Percentiles rank a stretch among this genome's conserved stretches.
phyloP scores from a whole-genome alignment of 129 eudicot species.

The Chrysanthemum makinoi region DNA sequence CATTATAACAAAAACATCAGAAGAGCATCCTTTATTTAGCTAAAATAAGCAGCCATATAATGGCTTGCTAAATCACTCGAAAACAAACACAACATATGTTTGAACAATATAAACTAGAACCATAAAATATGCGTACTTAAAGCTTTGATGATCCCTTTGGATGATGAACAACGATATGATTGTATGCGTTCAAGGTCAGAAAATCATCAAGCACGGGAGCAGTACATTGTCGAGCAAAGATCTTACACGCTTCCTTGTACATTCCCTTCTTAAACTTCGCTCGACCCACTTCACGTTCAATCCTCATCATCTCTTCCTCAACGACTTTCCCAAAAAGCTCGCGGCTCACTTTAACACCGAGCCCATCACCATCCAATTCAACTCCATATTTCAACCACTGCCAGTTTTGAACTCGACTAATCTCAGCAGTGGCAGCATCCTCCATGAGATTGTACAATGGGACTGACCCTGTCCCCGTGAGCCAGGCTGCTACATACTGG shows the following conservation, averaged over 20 bases:
- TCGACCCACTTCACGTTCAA: conserved; percentile 67
- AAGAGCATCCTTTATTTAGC: too few relatives aligned
- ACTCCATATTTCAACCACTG: conserved; percentile 83
- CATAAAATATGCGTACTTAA: conserved; percentile 13
- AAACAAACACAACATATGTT: too few relatives aligned
- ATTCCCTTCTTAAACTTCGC: conserved; percentile 72
- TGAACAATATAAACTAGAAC: too few relatives aligned
- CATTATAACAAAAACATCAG: too few relatives aligned
- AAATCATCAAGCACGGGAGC: conserved; percentile 66
- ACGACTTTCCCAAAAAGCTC: conserved; percentile 79
- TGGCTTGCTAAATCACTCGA: too few relatives aligned
- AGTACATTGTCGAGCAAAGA: conserved; percentile 68
- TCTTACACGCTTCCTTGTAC: conserved; percentile 77
- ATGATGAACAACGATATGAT: conserved; percentile 64
- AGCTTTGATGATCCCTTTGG: conserved; percentile 70
- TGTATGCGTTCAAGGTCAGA: conserved; percentile 73
- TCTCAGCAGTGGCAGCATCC: conserved; percentile 96
- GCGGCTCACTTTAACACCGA: conserved; percentile 52
- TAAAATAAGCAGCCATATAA: too few relatives aligned
- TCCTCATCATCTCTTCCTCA: conserved; percentile 83
- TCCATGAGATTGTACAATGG: conserved; percentile 96
- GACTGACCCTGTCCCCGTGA: conserved; percentile 84
- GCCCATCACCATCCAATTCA: conserved; percentile 76
- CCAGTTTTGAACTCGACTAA: conserved; percentile 94
- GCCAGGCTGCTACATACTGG: conserved; percentile 92